Conservation (phyloP, 78 protist species). For the Dictyostelium intermedium region DNA sequence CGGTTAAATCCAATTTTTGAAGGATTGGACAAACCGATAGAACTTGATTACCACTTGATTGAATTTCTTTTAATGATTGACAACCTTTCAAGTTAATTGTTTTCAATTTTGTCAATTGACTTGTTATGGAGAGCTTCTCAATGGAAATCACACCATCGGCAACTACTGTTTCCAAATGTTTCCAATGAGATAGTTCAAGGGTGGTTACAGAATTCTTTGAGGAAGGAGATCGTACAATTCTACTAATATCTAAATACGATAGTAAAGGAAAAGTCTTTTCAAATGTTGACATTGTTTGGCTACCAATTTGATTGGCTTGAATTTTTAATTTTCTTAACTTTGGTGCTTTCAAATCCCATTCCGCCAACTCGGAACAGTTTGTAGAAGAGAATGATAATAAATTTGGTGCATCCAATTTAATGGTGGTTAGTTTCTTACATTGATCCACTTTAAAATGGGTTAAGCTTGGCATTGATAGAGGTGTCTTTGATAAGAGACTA, state of each 20-base stretch:
- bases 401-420: neutral
- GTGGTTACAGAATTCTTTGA: neutral
- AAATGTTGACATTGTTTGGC: neutral
- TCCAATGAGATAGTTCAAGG: neutral
- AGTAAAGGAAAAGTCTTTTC: neutral
- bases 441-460: neutral
- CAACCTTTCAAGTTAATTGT: neutral
- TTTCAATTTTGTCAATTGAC: neutral
- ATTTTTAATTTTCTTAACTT: neutral
- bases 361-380: neutral
- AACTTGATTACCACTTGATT: neutral
- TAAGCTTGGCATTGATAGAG: neutral
- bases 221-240: neutral
- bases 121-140: neutral
- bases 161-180: neutral
- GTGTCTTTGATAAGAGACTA: neutral
- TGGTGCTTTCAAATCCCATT: neutral
- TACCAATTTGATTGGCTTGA: neutral
- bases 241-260: neutral
- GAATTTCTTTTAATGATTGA: neutral
- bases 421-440: neutral
- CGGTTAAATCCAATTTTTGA: neutral
- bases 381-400: neutral
- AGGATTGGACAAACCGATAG: neutral
- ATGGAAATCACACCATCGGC: neutral